Percentiles rank a stretch among this genome's conserved stretches.
Evolutionary conservation across 768 basidiomycete species (phyloP).

Genomic region (Kwoniella sp.): DNA sequence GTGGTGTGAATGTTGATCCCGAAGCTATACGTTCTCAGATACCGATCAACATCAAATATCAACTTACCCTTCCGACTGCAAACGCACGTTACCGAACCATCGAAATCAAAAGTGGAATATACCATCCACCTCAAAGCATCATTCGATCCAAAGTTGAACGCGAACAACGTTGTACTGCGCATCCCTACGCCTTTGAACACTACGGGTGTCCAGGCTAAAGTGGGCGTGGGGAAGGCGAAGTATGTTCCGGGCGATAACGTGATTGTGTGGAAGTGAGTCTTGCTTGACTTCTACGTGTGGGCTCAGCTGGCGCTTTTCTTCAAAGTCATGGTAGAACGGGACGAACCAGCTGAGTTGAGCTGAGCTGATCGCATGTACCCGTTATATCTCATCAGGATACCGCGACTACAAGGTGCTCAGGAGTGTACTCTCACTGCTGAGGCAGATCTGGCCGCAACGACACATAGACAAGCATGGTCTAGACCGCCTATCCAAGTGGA

Average conservation of each 20-base stretch:
- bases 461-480: conserved; percentile 93
- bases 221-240: conserved; percentile 90
- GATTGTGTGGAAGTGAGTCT: conserved; percentile 92
- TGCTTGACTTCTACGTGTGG: not conserved
- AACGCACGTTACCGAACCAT: conserved; percentile 88
- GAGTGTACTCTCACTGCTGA: conserved; percentile 83
- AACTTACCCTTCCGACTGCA: conserved; percentile 89
- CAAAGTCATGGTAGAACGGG: no score
- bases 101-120: conserved; percentile 88
- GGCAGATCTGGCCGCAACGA: conserved; percentile 82
- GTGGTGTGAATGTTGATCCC: conserved; percentile 5
- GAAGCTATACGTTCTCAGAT: conserved; percentile 60
- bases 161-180: conserved; percentile 84
- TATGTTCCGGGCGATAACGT: conserved; percentile 95
- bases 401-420: conserved; percentile 86
- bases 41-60: conserved; percentile 92
- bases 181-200: conserved; percentile 98
- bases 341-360: no score
- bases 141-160: conserved; percentile 88
- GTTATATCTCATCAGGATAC: conserved; percentile 64
- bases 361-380: not conserved
- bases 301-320: not conserved
- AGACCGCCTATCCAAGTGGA: conserved; percentile 97
- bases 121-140: conserved; percentile 81
- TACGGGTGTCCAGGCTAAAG: conserved; percentile 87